Evolutionary conservation across 2,329 filamentous ascomycete genomes (phyloP).

Genomic region (Clarireedia hainanense): DNA sequence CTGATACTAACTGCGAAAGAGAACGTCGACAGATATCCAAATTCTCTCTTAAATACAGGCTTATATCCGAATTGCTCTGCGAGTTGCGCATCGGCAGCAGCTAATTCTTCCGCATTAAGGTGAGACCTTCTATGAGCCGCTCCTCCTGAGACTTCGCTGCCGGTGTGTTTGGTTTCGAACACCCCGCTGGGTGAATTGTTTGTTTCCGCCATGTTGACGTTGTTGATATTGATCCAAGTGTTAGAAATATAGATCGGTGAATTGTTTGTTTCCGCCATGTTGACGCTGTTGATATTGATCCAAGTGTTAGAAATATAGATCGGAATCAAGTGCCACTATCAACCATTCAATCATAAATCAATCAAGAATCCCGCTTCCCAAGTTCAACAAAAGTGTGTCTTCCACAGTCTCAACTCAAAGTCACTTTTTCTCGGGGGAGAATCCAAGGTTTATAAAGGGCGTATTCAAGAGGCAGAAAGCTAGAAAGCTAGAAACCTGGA

Average conservation of each 20-base stretch:
- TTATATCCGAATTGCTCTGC: conserved; percentile 28
- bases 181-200: conserved; percentile 1
- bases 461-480: neutral
- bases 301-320: no score
- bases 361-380: neutral
- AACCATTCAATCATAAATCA: neutral
- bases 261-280: conserved; percentile 3
- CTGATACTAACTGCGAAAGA: conserved; percentile 52
- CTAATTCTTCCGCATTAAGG: conserved; percentile 16
- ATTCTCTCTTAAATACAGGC: conserved; percentile 51
- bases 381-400: neutral
- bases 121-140: neutral
- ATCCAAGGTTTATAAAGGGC: neutral
- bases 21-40: conserved; percentile 49
- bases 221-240: neutral
- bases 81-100: conserved; percentile 26
- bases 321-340: no score
- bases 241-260: neutral
- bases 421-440: neutral
- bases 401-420: neutral
- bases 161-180: neutral
- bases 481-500: neutral
- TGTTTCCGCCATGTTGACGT: neutral
- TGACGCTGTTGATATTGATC: neutral
- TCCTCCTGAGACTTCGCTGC: neutral